Evolutionary conservation across 2,329 filamentous ascomycete genomes (phyloP).

Genomic region (Proliferodiscus dingleyae): DNA sequence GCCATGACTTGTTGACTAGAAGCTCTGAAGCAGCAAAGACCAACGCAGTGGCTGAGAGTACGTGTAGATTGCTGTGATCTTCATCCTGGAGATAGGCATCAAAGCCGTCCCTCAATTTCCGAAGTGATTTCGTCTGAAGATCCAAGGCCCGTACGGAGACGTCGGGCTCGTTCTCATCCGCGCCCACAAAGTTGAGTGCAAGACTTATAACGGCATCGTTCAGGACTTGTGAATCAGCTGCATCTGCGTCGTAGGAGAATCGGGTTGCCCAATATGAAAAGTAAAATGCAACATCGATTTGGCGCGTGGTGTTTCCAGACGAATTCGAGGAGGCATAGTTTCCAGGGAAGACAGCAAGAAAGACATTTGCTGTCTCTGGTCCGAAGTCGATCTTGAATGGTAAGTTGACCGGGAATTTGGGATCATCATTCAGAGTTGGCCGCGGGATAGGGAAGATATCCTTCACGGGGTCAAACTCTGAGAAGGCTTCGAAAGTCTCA

Average conservation of each 20-base stretch:
- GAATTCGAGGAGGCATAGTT: neutral
- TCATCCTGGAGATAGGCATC: slow-evolving; percentile 10
- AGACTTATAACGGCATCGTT: slow-evolving; percentile 13
- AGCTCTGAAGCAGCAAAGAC: slow-evolving; percentile 14
- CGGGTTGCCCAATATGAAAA: slow-evolving; percentile 11
- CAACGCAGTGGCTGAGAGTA: slow-evolving; percentile 15
- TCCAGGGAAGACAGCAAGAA: slow-evolving; percentile 12
- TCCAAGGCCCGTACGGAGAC: slow-evolving; percentile 13
- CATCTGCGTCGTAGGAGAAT: slow-evolving; percentile 11
- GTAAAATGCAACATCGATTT: slow-evolving; percentile 11
- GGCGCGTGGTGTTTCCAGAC: neutral
- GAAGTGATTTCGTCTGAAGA: slow-evolving; percentile 10
- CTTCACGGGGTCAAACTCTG: neutral
- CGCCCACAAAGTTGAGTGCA: slow-evolving; percentile 11
- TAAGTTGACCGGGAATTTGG: slow-evolving; percentile 10
- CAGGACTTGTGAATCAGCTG: slow-evolving; percentile 9
- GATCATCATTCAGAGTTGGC: slow-evolving; percentile 2
- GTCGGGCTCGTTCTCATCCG: slow-evolving; percentile 7
- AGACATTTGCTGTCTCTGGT: slow-evolving; percentile 7
- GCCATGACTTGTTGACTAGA: slow-evolving; percentile 16
- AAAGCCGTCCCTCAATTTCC: slow-evolving; percentile 15
- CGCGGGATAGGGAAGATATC: neutral
- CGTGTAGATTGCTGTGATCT: slow-evolving; percentile 1
- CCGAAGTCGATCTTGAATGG: slow-evolving; percentile 15
- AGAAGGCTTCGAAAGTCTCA: neutral